Evolutionary conservation across 108 stramenopile genomes (phyloP).

Genomic region (Ochromonas danica): DNA sequence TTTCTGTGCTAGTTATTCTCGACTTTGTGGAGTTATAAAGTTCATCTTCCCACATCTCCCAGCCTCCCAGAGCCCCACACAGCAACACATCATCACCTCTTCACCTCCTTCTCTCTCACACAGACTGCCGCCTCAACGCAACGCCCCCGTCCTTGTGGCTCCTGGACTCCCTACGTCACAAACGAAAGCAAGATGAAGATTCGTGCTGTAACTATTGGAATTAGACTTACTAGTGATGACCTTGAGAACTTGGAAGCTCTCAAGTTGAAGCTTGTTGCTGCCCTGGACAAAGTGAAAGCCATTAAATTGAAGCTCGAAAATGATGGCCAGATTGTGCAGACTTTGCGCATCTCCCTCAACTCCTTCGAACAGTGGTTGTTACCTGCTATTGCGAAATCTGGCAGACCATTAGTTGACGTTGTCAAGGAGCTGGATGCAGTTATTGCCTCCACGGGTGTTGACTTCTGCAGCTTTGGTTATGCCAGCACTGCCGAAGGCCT

Average conservation of each 20-base stretch:
- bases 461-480: not conserved
- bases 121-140: too few relatives aligned
- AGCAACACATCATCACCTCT: too few relatives aligned
- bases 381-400: not conserved
- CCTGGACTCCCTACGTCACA: too few relatives aligned
- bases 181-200: constrained; percentile 27
- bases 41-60: too few relatives aligned
- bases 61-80: too few relatives aligned
- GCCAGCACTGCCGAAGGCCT: not conserved
- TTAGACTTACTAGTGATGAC: not conserved
- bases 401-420: not conserved
- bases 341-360: constrained; percentile 30
- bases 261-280: not conserved
- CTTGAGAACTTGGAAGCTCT: not conserved
- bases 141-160: too few relatives aligned
- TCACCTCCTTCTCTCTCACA: too few relatives aligned
- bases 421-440: not conserved
- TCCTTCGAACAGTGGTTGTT: constrained; percentile 31
- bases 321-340: constrained; percentile 20
- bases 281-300: not conserved
- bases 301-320: not conserved
- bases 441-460: not conserved
- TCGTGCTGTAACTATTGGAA: not conserved
- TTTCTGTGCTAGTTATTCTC: too few relatives aligned
- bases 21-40: too few relatives aligned